A percentile compares a stretch with the other conserved stretches of the same genome.
Evolutionary conservation across 306 rosid species (phyloP).

Genomic region (Carpinus viminea): DNA sequence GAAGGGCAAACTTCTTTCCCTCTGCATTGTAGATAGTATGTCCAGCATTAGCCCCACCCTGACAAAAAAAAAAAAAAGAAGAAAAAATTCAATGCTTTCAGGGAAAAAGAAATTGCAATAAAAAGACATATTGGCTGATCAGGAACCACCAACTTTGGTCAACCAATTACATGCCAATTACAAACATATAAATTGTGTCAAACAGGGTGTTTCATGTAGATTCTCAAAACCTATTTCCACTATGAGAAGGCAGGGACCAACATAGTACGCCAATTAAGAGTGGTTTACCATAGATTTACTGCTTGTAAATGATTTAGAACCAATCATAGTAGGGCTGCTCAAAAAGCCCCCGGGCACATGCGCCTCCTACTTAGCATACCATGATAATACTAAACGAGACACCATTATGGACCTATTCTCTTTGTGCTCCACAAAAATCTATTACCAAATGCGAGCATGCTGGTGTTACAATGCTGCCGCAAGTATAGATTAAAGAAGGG

Average conservation of each 20-base stretch:
- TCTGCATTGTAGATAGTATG: conserved; percentile 93
- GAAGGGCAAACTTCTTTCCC: conserved; percentile 97
- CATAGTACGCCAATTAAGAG: not conserved
- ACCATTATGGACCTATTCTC: too few relatives aligned
- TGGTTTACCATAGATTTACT: not conserved
- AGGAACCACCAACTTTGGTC: not conserved
- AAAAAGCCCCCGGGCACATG: too few relatives aligned
- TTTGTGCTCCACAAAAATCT: too few relatives aligned
- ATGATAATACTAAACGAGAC: too few relatives aligned
- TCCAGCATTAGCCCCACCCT: conserved; percentile 99
- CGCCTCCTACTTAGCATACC: too few relatives aligned
- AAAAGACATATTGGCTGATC: not conserved
- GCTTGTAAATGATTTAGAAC: not conserved
- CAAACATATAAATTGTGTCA: not conserved
- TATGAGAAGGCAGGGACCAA: not conserved
- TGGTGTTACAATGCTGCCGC: too few relatives aligned
- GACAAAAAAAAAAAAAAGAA: not conserved
- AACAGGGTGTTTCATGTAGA: not conserved
- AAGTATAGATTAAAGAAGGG: too few relatives aligned
- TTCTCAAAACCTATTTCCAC: not conserved
- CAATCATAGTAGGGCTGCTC: too few relatives aligned
- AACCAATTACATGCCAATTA: not conserved
- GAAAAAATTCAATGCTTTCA: conserved; percentile 12
- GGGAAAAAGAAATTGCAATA: conserved; percentile 11
- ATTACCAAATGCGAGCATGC: too few relatives aligned